Evolutionary conservation across 2,329 filamentous ascomycete genomes (phyloP).

Genomic region (Bipolaris oryzae): DNA sequence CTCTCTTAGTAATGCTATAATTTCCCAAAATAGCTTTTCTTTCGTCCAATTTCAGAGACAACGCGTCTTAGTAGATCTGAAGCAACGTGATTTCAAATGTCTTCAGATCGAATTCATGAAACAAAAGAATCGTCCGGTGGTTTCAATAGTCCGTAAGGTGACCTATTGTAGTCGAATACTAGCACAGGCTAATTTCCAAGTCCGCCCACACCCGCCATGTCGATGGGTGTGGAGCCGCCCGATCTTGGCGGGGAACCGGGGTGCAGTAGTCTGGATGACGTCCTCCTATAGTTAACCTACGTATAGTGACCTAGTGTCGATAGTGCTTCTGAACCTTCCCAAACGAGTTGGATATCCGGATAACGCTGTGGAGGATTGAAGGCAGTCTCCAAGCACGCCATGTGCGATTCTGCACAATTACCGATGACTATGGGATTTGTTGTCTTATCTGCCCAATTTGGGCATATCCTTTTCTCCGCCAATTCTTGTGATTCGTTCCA

Average conservation of each 20-base stretch:
- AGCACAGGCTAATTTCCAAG: slow-evolving; percentile 3
- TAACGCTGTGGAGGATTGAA: not conserved
- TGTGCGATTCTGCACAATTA: not conserved
- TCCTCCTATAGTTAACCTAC: not conserved
- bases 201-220: not conserved
- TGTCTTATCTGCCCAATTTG: not conserved
- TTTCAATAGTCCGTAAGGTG: not conserved
- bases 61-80: too few relatives aligned
- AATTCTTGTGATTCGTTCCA: not conserved
- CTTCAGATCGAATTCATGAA: not conserved
- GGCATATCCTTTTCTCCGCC: not conserved
- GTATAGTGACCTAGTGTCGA: not conserved
- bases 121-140: not conserved
- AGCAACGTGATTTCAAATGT: too few relatives aligned
- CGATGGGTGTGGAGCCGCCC: not conserved
- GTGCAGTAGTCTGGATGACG: not conserved
- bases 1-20: too few relatives aligned
- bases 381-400: not conserved
- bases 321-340: not conserved
- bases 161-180: not conserved
- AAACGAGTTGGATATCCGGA: not conserved
- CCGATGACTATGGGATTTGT: not conserved
- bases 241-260: not conserved
- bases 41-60: too few relatives aligned
- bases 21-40: too few relatives aligned